phyloP scores from a whole-genome alignment of 495 filamentous ascomycete genomes.

The Talaromyces nanjingensis region DNA sequence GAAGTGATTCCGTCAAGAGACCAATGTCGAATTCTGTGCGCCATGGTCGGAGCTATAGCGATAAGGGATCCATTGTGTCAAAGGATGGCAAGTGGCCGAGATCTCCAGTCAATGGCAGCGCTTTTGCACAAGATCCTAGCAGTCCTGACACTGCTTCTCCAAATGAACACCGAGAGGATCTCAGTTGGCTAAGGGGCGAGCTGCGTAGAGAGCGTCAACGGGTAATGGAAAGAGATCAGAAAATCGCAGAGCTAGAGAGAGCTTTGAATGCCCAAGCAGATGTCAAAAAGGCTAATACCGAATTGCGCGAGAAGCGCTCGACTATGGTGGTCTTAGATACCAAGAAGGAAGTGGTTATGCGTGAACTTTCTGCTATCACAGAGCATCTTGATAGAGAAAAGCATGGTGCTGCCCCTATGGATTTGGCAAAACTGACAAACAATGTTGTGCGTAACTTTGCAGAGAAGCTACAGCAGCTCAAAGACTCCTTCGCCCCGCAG shows the following conservation, averaged over 20 bases:
- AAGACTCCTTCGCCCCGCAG: constrained; percentile 65
- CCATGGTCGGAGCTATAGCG: constrained; percentile 87
- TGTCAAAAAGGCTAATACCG: constrained; percentile 76
- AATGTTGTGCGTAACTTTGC: constrained; percentile 84
- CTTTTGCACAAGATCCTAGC: constrained; percentile 54
- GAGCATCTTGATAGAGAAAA: constrained; percentile 66
- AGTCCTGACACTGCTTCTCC: constrained; percentile 64
- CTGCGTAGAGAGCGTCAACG: constrained; percentile 73
- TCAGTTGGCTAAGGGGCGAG: constrained; percentile 65
- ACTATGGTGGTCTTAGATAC: constrained; percentile 95
- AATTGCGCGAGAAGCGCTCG: constrained; percentile 86
- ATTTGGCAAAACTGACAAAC: constrained; percentile 70
- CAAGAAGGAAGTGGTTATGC: constrained; percentile 88
- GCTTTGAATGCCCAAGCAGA: constrained; percentile 64
- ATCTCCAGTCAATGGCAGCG: constrained; percentile 64
- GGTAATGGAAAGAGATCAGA: constrained; percentile 69
- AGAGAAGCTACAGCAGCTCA: constrained; percentile 77
- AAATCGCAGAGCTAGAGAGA: constrained; percentile 75
- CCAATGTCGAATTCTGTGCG: constrained; percentile 88
- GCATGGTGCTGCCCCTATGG: constrained; percentile 59
- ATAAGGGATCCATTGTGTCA: constrained; percentile 45
- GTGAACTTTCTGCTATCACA: constrained; percentile 82
- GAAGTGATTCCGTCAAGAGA: constrained; percentile 63
- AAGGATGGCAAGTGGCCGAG: constrained; percentile 59
- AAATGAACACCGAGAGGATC: constrained; percentile 58